Base-by-base conservation (phyloP, 2,329 filamentous ascomycete species). In the Dactylellina parvicollis region DNA sequence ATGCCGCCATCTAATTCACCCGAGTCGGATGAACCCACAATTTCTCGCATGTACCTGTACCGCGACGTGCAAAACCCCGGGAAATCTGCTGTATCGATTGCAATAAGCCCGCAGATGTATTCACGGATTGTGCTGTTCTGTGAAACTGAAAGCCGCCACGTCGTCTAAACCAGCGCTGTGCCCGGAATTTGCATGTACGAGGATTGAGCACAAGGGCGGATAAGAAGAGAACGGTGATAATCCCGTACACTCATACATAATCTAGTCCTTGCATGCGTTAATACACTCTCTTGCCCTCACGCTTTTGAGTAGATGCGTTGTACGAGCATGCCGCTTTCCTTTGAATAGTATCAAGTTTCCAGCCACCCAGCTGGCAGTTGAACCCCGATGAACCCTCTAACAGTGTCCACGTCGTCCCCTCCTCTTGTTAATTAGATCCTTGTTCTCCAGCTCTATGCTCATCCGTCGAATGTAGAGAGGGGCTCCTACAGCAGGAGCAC, bases 21-120 rank as follows among this genome's bases (percentile, higher is more conserved):
- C 34, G 34, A 14, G 10, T 14, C 12, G n/a, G n/a, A n/a, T 38
- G 34, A n/a, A 7, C 34, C 34, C 34, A 38, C 34, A 38, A 38
- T 38, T 47, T 42, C 30, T 59, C 44, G 54, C 54, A 59, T 26
- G n/a, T 14, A n/a, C 12, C 4, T 38, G 34, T 38, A 38, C 12
- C 34, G 16, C 10, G 12, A 32, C 30, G n/a, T n/a, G n/a, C n/a
- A n/a, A n/a, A n/a, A n/a, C n/a, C n/a, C n/a, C n/a, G n/a, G n/a
- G n/a, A n/a, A n/a, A n/a, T n/a, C n/a, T n/a, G n/a, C n/a, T n/a
- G n/a, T n/a, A n/a, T n/a, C n/a, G 3, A 7, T 14, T 38, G 34
- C 16, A 3, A 38, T 38, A 14, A 38, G 16, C 34, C 34, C 12
- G 34, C 12, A 14, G 4, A 7, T 9, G 12, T 9, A 32, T 5